Conservation (phyloP, 2,329 filamentous ascomycete species). For the Fusarium foetens region DNA sequence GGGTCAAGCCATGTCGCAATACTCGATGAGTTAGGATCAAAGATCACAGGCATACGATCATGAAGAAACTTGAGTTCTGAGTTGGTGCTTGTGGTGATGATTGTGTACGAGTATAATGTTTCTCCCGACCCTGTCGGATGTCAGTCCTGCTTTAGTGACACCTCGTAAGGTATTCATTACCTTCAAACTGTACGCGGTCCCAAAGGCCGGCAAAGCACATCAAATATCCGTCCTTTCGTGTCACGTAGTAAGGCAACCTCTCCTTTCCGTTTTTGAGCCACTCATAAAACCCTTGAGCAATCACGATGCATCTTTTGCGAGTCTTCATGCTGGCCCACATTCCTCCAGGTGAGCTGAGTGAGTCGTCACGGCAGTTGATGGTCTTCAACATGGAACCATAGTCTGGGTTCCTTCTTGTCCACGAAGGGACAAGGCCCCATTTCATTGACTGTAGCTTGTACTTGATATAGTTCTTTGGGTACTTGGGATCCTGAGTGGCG, state of each 20-base stretch:
- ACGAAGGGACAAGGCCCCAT: conserved; percentile 94
- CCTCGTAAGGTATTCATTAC: conserved; percentile 52
- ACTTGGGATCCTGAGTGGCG: neutral
- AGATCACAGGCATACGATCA: conserved; percentile 93
- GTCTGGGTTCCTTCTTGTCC: conserved; percentile 86
- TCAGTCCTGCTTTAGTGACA: neutral
- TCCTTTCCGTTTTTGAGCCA: conserved; percentile 87
- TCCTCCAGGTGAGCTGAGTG: conserved; percentile 76
- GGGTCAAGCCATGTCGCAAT: conserved; percentile 85
- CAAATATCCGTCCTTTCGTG: conserved; percentile 81
- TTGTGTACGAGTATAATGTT: conserved; percentile 86
- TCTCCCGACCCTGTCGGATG: conserved; percentile 55
- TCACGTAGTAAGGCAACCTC: conserved; percentile 86
- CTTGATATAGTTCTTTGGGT: conserved; percentile 50
- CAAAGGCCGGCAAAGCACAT: conserved; percentile 93
- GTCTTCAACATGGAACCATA: conserved; percentile 84
- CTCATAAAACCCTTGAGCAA: conserved; percentile 95
- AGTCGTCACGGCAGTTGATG: conserved; percentile 96
- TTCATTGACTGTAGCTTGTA: conserved; percentile 94
- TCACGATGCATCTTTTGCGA: conserved; percentile 84
- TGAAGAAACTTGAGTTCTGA: conserved; percentile 86
- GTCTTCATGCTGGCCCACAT: conserved; percentile 96
- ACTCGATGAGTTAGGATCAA: conserved; percentile 78
- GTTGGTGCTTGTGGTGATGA: conserved; percentile 92
- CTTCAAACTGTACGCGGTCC: conserved; percentile 87